These are phyloP conservation scores for Francoa sonchifolia DNA, from an alignment of 441 rosid genomes.

Conservation along the genomic window DNA sequence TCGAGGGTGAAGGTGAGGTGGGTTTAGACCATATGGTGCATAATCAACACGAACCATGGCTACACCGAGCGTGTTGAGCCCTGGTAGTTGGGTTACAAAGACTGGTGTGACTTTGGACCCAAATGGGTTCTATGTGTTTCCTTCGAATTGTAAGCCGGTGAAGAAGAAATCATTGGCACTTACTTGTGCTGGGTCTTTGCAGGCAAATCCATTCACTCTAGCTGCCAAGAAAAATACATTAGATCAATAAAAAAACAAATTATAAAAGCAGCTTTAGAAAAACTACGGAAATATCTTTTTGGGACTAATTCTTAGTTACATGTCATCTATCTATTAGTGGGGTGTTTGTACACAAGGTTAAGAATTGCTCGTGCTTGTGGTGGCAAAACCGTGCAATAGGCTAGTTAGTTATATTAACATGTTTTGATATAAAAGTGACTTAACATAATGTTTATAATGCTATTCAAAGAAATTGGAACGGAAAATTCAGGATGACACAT, in stretches of 20 bases:
- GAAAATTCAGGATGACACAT: no score
- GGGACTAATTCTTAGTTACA: no score
- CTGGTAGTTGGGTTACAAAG: slow-evolving; percentile 2
- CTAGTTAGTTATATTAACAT: no score
- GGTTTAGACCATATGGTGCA: slow-evolving; percentile 11
- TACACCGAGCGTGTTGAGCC: slow-evolving; percentile 15
- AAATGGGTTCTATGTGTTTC: slow-evolving; percentile 4
- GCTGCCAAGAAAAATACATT: neutral
- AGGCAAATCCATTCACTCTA: slow-evolving; percentile 6
- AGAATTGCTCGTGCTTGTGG: no score
- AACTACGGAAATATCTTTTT: no score
- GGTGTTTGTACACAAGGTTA: no score
- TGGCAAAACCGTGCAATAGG: no score
- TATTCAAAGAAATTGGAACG: no score
- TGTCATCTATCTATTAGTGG: no score
- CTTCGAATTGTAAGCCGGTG: slow-evolving; percentile 2
- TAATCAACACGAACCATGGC: slow-evolving; percentile 8
- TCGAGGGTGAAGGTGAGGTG: slow-evolving; percentile 11
- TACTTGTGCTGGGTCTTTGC: neutral
- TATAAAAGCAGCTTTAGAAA: no score
- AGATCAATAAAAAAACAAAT: neutral
- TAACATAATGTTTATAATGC: no score
- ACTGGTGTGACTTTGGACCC: slow-evolving; percentile 11
- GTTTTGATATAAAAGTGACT: no score
- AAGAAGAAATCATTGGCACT: slow-evolving; percentile 11